Conservation (phyloP, 768 basidiomycete species). For the Rhodotorula babjevae region DNA sequence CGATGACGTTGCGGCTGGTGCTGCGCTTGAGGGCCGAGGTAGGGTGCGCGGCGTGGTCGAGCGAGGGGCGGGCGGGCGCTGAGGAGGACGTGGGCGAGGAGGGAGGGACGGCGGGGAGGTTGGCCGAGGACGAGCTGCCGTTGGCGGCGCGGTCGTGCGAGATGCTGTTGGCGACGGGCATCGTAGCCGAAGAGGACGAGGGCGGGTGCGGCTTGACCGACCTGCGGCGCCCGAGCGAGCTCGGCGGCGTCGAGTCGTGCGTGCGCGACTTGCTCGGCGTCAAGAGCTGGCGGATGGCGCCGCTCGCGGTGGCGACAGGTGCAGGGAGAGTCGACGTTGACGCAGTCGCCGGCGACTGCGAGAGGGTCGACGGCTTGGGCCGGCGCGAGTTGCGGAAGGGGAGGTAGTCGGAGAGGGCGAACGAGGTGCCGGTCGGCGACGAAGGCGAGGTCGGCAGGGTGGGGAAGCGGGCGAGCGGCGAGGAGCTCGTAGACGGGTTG, state of each 20-base stretch:
- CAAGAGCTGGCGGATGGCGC: neutral
- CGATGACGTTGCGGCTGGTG: conserved; percentile 14
- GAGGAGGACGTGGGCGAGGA: neutral
- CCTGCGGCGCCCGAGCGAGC: neutral
- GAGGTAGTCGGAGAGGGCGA: conserved; percentile 21
- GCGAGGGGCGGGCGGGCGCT: neutral
- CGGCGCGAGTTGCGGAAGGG: conserved; percentile 27
- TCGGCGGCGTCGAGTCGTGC: conserved; percentile 3
- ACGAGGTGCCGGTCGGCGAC: neutral
- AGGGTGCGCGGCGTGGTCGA: neutral
- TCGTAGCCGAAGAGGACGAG: neutral
- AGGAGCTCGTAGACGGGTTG: neutral
- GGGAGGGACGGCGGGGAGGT: neutral
- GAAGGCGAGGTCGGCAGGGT: neutral
- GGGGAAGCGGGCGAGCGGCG: neutral
- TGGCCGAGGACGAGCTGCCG: neutral
- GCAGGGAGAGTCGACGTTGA: neutral
- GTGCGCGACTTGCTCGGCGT: conserved; percentile 3
- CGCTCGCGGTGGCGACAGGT: conserved; percentile 6
- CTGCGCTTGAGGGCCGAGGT: neutral
- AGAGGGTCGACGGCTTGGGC: neutral
- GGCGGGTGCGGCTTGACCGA: neutral
- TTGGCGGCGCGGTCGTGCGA: neutral
- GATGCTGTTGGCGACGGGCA: too few species aligned
- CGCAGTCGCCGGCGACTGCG: neutral